Percentiles rank a stretch among this genome's conserved stretches.
These are phyloP conservation scores for Clitopilus hobsonii DNA, from an alignment of 768 basidiomycete species.

Conservation along the genomic window DNA sequence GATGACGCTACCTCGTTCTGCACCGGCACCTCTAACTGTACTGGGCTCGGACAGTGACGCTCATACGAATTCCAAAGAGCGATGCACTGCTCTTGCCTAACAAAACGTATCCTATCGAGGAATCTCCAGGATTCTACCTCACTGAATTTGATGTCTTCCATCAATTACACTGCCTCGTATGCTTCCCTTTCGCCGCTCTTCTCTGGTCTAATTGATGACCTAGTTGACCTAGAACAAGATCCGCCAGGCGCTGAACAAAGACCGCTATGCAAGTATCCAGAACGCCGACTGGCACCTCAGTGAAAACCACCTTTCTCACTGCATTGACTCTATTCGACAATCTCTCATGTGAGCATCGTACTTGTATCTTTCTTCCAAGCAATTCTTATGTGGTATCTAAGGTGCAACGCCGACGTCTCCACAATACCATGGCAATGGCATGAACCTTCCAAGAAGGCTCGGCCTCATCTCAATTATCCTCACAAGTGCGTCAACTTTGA, in stretches of 20 bases:
- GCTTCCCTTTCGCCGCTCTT: background rate
- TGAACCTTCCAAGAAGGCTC: background rate
- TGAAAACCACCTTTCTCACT: background rate
- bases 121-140: background rate
- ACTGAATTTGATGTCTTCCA: background rate
- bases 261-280: background rate
- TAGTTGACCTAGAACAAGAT: background rate
- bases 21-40: too few relatives aligned
- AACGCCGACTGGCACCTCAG: background rate
- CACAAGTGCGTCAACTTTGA: background rate
- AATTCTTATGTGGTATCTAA: background rate
- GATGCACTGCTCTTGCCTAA: background rate
- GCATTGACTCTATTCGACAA: background rate
- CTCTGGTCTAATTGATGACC: background rate
- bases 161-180: background rate
- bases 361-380: background rate
- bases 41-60: background rate
- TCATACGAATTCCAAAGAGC: background rate
- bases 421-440: background rate
- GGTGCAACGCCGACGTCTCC: background rate
- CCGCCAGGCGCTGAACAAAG: background rate
- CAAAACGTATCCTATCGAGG: constrained; percentile 1
- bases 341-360: background rate
- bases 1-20: too few relatives aligned
- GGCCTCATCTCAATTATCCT: background rate